phyloP scores from a whole-genome alignment of 192 early-diverging fungal species.

The Backusella circina region DNA sequence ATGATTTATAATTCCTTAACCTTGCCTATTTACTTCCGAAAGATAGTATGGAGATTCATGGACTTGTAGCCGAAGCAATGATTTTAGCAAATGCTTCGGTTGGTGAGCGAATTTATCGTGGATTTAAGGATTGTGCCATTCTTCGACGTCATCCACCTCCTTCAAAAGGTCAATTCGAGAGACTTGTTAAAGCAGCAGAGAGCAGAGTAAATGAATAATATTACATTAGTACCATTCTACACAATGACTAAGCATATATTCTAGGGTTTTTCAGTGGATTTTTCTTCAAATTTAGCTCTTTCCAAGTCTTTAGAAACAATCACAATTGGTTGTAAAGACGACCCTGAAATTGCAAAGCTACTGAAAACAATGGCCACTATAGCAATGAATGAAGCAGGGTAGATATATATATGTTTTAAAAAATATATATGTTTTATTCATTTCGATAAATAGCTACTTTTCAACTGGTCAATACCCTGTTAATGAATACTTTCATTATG shows the following conservation, averaged over 20 bases:
- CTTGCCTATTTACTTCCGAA: constrained; percentile 47
- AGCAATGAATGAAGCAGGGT: constrained; percentile 71
- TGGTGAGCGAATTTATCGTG: constrained; percentile 54
- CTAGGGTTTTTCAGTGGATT: constrained; percentile 59
- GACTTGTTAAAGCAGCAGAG: constrained; percentile 51
- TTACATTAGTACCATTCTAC: background rate
- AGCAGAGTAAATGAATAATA: constrained; percentile 32
- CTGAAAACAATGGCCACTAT: constrained; percentile 74
- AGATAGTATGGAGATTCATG: constrained; percentile 62
- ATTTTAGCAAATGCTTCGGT: constrained; percentile 72
- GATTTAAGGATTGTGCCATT: constrained; percentile 53
- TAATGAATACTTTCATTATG: constrained; percentile 63
- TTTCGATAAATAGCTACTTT: constrained; percentile 48
- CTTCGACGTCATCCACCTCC: constrained; percentile 70
- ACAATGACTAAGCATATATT: background rate
- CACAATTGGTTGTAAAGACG: constrained; percentile 32
- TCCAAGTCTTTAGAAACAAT: constrained; percentile 55
- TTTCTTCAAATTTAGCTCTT: constrained; percentile 58
- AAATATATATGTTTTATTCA: background rate
- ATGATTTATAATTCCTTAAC: background rate
- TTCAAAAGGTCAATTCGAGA: constrained; percentile 55
- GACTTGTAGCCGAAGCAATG: constrained; percentile 79
- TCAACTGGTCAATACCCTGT: constrained; percentile 49
- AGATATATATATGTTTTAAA: background rate
- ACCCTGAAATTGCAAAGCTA: constrained; percentile 53